Evolutionary conservation across 1,284 basidiomycete genomes (phyloP).

Genomic region (Earliella scabrosa): DNA sequence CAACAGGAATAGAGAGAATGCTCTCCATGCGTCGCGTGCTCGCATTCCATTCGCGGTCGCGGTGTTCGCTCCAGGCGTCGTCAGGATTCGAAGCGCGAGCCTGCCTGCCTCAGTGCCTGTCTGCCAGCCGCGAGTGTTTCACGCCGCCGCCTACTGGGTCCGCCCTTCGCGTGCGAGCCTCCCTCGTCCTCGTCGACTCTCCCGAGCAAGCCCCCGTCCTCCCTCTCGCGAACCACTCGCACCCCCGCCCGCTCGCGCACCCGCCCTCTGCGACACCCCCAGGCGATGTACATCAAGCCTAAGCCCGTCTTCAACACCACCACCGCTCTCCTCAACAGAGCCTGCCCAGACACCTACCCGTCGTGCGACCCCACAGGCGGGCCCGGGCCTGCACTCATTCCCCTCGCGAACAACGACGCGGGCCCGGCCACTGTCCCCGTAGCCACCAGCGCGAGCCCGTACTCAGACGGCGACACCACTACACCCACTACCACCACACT

Average conservation of each 20-base stretch:
- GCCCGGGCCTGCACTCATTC: conserved; percentile 1
- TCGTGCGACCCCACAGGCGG: background rate
- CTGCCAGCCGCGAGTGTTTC: background rate
- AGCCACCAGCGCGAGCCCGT: too few relatives aligned
- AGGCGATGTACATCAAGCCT: background rate
- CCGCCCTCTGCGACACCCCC: background rate
- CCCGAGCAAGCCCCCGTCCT: too few relatives aligned
- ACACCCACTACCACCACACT: conserved; percentile 1
- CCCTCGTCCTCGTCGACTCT: background rate
- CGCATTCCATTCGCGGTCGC: background rate
- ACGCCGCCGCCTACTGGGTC: background rate
- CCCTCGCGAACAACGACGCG: background rate
- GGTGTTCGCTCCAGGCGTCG: background rate
- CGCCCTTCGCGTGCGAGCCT: background rate
- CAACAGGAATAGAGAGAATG: background rate
- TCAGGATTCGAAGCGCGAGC: too few relatives aligned
- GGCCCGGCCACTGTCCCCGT: conserved; percentile 1
- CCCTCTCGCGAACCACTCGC: background rate
- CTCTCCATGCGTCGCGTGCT: background rate
- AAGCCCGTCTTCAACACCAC: conserved; percentile 1
- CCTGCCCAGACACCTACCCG: background rate
- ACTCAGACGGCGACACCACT: too few relatives aligned
- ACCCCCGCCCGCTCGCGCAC: background rate
- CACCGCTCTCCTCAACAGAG: background rate
- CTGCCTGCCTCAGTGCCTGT: too few relatives aligned